Percentiles rank a stretch among this genome's conserved stretches.
Evolutionary conservation across 2,329 filamentous ascomycete species (phyloP).

Genomic region (Aspergillus sojae): DNA sequence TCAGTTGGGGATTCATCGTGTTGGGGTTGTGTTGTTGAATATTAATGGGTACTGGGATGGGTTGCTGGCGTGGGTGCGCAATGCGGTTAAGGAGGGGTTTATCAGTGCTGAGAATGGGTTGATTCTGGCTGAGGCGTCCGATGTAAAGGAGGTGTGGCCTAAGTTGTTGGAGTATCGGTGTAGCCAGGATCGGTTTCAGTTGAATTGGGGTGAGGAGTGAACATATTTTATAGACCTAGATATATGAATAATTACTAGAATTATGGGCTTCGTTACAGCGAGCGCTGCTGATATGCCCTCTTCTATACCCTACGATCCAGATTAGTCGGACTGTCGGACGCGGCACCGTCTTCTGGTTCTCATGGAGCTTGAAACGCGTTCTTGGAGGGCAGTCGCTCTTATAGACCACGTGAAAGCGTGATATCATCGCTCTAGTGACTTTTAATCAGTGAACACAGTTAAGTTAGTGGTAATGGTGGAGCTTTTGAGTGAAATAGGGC

Average conservation of each 20-base stretch:
- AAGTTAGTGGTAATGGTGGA: background rate
- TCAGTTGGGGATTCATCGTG: constrained; percentile 86
- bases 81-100: constrained; percentile 75
- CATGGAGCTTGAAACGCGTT: background rate
- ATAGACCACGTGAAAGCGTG: background rate
- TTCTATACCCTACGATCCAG: background rate
- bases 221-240: background rate
- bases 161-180: constrained; percentile 74
- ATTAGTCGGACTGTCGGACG: background rate
- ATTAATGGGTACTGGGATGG: constrained; percentile 92
- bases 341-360: background rate
- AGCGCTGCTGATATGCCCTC: too few relatives aligned
- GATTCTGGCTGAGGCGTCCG: constrained; percentile 78
- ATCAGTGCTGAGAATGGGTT: constrained; percentile 69
- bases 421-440: background rate
- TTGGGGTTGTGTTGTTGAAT: constrained; percentile 80
- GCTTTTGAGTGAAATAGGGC: background rate
- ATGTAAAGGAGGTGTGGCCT: constrained; percentile 71
- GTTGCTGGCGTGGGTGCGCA: constrained; percentile 77
- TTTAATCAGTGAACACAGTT: background rate
- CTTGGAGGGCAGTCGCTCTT: background rate
- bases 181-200: constrained; percentile 72
- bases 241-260: background rate
- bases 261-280: background rate
- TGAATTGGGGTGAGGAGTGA: constrained; percentile 77